A percentile compares a stretch with the other conserved stretches of the same genome.
phyloP scores from a whole-genome alignment of 306 rosid species.

The Aeschynomene evenia region DNA sequence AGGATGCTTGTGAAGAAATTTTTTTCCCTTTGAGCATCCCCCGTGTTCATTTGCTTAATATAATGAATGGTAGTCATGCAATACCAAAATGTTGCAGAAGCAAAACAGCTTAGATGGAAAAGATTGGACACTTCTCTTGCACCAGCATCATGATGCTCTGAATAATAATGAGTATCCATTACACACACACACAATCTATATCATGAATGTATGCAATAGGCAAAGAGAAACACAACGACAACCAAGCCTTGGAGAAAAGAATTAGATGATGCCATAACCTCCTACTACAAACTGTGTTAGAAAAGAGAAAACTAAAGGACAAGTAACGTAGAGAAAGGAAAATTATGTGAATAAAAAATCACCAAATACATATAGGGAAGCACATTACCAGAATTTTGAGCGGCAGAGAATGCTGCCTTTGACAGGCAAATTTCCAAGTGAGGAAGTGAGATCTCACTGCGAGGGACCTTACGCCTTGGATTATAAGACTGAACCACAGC shows the following conservation, averaged over 20 bases:
- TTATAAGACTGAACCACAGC: slow-evolving; percentile 90
- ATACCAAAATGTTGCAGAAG: background rate
- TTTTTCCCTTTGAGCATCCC: background rate
- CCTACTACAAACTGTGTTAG: background rate
- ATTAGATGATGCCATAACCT: background rate
- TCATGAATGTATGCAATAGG: slow-evolving; percentile 16
- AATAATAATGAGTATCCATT: background rate
- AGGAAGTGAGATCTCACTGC: slow-evolving; percentile 69
- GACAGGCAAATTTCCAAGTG: slow-evolving; percentile 69
- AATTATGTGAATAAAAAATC: background rate
- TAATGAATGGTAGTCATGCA: background rate
- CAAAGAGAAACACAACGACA: background rate
- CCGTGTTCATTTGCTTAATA: background rate
- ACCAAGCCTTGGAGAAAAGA: background rate
- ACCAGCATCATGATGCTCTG: background rate
- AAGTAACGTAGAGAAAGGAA: background rate
- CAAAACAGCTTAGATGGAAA: background rate
- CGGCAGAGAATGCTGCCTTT: slow-evolving; percentile 74
- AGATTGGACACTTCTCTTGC: background rate
- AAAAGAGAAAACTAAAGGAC: background rate
- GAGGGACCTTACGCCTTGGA: slow-evolving; percentile 74
- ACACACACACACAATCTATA: background rate
- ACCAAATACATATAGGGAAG: slow-evolving; percentile 1
- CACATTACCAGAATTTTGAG: slow-evolving; percentile 63
- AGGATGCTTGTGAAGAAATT: background rate